Evolutionary conservation across 2,329 filamentous ascomycete species (phyloP), one percentile per base, ranked within the genome.

Genomic region (Colletotrichum viniferum): DNA sequence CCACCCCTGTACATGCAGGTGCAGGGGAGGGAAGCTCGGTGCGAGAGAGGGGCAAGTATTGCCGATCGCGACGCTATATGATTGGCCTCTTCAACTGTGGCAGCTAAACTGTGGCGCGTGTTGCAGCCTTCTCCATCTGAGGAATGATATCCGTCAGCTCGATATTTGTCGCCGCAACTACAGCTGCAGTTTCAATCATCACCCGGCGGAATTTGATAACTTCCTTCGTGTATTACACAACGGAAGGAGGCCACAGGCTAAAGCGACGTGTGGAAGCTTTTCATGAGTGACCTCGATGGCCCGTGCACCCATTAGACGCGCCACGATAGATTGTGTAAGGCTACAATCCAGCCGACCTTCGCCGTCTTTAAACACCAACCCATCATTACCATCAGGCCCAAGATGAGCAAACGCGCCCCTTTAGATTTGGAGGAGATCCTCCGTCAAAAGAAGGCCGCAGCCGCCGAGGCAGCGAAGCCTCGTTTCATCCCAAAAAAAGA

Each of bases 351-450:
- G 43, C n/a, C n/a, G n/a, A 52, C n/a, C 10, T 21, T 21, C 43
- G n/a, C 43, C 43, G n/a, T 21, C 43, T 52, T 52, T 24, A 21
- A 52, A 52, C 43, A 52, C n/a, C 43, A 21, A 52, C 16, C 12
- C n/a, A 24, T 52, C 43, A 52, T 52, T 13, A 36, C 48, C 43
- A 63, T 18, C n/a, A n/a, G 34, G 18, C 68, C 16, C 2, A 76
- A 67, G 43, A 73, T 32, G 18, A 55, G 36, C 68, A 72, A 67
- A 14, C 58, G 56, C 76, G 81, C 81, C 8, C 94, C 94, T 10
- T 87, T 98, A 63, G 96, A 95, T 82, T 93, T 98, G 72, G 96
- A 98, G 84, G 94, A 98, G 79, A 90, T 98, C 6, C 86, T 98
- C 26, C 92, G 92, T 78, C 94, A 96, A 86, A 97, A 97, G 88